Percentiles rank a stretch among this genome's conserved stretches.
Conservation (phyloP, 1,284 basidiomycete genomes). For the Cryptococcus depauperatus region DNA sequence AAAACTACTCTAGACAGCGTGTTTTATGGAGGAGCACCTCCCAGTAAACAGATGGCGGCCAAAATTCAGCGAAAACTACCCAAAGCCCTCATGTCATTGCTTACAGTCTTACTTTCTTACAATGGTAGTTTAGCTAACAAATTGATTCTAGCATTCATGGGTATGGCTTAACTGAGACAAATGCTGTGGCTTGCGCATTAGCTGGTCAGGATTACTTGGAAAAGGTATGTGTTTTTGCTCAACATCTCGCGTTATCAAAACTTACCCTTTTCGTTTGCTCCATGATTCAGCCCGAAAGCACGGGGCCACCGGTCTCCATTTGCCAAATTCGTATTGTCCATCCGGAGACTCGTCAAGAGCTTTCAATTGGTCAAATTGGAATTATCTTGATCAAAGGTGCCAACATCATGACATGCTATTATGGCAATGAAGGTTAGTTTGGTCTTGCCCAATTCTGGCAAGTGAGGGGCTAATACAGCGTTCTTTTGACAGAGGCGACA, state of each 20-base stretch:
- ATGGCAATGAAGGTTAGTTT: conserved; percentile 28
- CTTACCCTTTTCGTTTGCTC: background rate
- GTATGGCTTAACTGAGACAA: conserved; percentile 41
- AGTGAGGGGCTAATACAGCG: too few species aligned
- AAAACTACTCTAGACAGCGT: conserved; percentile 26
- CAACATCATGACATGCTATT: conserved; percentile 40
- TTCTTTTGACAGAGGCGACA: conserved; percentile 23
- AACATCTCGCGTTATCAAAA: background rate
- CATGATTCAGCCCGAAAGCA: conserved; percentile 3
- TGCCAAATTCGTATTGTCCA: conserved; percentile 32
- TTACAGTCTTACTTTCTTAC: too few species aligned
- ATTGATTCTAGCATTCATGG: conserved; percentile 31
- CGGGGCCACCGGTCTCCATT: conserved; percentile 31
- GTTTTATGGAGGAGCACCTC: conserved; percentile 40
- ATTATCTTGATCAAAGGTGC: conserved; percentile 32
- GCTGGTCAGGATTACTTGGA: conserved; percentile 34
- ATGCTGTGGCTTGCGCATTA: conserved; percentile 30
- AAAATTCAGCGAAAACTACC: conserved; percentile 32
- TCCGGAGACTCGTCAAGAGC: conserved; percentile 16
- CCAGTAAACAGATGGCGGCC: conserved; percentile 27
- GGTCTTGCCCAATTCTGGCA: too few species aligned
- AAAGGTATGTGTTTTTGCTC: conserved; percentile 18
- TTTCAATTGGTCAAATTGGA: conserved; percentile 22
- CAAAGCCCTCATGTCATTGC: conserved; percentile 26
- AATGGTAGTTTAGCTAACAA: too few species aligned